Conservation (phyloP, 352 stramenopile genomes). For the Peronosclerospora sorghi region DNA sequence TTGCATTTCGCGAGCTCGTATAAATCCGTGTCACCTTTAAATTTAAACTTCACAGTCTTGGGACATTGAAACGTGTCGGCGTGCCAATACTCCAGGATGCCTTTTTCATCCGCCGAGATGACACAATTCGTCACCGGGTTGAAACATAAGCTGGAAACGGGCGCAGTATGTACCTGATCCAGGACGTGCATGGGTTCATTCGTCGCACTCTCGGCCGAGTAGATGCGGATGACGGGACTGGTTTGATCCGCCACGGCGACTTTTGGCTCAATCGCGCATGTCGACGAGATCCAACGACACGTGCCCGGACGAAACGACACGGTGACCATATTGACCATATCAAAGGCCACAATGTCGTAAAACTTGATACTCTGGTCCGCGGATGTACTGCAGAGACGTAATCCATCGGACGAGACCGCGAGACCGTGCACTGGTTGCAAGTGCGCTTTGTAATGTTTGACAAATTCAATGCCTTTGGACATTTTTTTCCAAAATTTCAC, state of each 20-base stretch:
- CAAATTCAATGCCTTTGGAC: conserved; percentile 92
- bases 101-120: conserved; percentile 87
- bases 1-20: conserved; percentile 92
- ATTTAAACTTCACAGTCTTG: conserved; percentile 63
- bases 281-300: conserved; percentile 67
- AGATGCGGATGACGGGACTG: conserved; percentile 70
- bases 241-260: conserved; percentile 71
- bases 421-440: conserved; percentile 80
- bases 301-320: conserved; percentile 56
- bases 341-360: conserved; percentile 97
- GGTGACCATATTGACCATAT: conserved; percentile 96
- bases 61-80: conserved; percentile 54
- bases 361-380: conserved; percentile 95
- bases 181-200: conserved; percentile 46
- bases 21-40: conserved; percentile 95
- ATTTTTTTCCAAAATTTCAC: conserved; percentile 99
- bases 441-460: conserved; percentile 99
- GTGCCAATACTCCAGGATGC: conserved; percentile 93
- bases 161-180: conserved; percentile 84
- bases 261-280: conserved; percentile 42
- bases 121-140: conserved; percentile 78
- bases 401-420: conserved; percentile 71
- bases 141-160: conserved; percentile 85
- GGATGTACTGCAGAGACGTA: conserved; percentile 76
- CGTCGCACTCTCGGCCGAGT: conserved; percentile 57